A percentile compares a stretch with the other conserved stretches of the same genome.
These are phyloP conservation scores for Biancaea sappan DNA, from an alignment of 306 rosid genomes.

Conservation along the genomic window DNA sequence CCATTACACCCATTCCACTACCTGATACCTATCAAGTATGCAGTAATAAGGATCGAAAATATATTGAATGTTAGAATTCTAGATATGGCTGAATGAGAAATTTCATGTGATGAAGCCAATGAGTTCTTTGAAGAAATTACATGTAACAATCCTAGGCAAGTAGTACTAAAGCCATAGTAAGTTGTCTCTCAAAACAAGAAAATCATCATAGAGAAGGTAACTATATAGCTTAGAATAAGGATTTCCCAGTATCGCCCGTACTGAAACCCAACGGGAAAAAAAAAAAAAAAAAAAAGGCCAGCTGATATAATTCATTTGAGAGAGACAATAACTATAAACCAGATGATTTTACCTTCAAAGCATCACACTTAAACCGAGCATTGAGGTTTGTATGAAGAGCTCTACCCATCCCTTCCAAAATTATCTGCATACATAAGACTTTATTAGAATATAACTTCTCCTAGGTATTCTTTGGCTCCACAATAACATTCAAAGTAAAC, in stretches of 20 bases:
- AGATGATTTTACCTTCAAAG: constrained; percentile 67
- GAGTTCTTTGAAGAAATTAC: not conserved
- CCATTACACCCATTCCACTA: no score
- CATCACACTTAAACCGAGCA: constrained; percentile 84
- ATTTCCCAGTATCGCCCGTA: constrained; percentile 6
- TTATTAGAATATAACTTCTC: constrained; percentile 23
- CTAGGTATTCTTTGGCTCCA: constrained; percentile 17
- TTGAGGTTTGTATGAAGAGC: constrained; percentile 93
- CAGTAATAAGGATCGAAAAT: not conserved
- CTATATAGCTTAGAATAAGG: not conserved
- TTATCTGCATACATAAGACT: constrained; percentile 61
- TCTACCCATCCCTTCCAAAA: constrained; percentile 99
- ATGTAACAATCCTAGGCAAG: constrained; percentile 1
- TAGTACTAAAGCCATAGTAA: not conserved
- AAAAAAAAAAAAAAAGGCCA: not conserved
- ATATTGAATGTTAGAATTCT: not conserved
- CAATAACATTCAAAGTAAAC: not conserved
- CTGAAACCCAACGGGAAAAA: constrained; percentile 2
- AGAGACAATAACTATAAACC: constrained; percentile 11
- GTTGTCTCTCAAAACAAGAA: not conserved
- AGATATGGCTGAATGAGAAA: not conserved
- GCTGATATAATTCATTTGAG: constrained; percentile 8
- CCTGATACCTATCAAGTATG: no score
- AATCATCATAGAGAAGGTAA: not conserved
- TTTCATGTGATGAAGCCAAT: constrained; percentile 11